Evolutionary conservation across 176 grass and related monocot species (phyloP), one percentile per base, ranked within the genome.

Genomic region (Tillandsia leiboldiana): DNA sequence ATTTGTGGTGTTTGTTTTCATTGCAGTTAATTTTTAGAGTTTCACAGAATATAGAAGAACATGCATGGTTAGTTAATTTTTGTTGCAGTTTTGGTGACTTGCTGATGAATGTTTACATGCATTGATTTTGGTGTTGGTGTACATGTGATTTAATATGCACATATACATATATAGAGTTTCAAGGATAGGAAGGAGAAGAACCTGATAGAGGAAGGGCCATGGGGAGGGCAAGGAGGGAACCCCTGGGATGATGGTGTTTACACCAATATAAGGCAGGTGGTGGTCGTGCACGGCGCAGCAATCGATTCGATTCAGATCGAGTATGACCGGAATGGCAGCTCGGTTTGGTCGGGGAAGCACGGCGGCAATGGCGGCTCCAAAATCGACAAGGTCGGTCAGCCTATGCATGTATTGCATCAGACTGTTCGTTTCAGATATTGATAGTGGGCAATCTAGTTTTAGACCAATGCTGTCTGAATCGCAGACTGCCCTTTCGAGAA

Each of bases 141-240:
- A 20, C 20, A 20, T 52, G 67, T 49, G 53, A 64, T 17, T 50
- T 53, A 75, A 54, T 11, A 1, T 70, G 49, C 51, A 11, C 56
- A 2, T 81, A 50, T 26, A 77, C 0, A 10, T 57, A 8, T 33
- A 64, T 10, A 85, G 84, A 91, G 64, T 69, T 86, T 89, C 8
- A 69, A 62, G 71, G 48, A 74, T 65, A 63, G 58, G 0, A 67
- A 64, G 13, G 72, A 74, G 83, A 87, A 82, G 52, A 84, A 68
- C 64, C 78, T 83, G 73, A 81, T 94, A 79, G 48, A 73, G 49
- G 80, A 87, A 64, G 90, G 86, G 2, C 91, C 91, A 68, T 95
- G 91, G 84, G 91, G 91, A 72, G 91, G 84, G 27, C 69, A 68
- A 51, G 83, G 91, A 80, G 91, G 91, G 24, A 80, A 64, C 67